Conservation (phyloP, 352 stramenopile genomes). For the Plasmopara halstedii region DNA sequence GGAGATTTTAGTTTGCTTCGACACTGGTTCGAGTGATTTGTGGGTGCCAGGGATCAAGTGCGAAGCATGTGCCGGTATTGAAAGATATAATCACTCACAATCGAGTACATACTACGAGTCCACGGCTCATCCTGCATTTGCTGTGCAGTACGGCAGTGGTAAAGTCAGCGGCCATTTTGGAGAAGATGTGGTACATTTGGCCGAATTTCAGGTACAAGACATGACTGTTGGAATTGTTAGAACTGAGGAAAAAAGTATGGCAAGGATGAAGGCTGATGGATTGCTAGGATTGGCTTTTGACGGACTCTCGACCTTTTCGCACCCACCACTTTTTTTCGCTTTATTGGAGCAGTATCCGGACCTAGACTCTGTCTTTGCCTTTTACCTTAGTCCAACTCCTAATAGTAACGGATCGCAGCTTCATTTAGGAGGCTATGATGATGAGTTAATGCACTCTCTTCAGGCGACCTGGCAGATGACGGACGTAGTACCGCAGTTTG, state of each 20-base stretch:
- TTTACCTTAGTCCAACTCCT: constrained; percentile 91
- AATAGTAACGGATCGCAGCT: constrained; percentile 69
- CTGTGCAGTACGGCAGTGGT: constrained; percentile 69
- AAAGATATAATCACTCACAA: constrained; percentile 39
- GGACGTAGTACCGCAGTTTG: constrained; percentile 67
- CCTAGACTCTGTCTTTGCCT: constrained; percentile 89
- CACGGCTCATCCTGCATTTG: constrained; percentile 35
- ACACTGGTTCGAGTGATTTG: constrained; percentile 75
- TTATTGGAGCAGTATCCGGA: constrained; percentile 54
- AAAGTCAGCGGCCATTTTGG: constrained; percentile 59
- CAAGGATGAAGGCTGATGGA: constrained; percentile 87
- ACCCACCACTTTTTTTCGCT: constrained; percentile 63
- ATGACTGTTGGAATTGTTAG: constrained; percentile 55
- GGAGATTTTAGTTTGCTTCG: constrained; percentile 68
- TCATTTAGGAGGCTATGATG: constrained; percentile 63
- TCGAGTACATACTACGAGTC: constrained; percentile 41
- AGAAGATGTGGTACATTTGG: constrained; percentile 45
- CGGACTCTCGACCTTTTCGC: constrained; percentile 79
- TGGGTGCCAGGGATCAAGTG: constrained; percentile 61
- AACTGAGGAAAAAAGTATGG: constrained; percentile 66
- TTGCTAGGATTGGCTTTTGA: constrained; percentile 96
- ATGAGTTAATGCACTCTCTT: constrained; percentile 35
- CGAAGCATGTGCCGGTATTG: constrained; percentile 40
- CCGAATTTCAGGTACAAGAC: constrained; percentile 33
- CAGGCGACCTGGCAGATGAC: constrained; percentile 60